Percentiles rank a stretch among this genome's conserved stretches.
phyloP scores from a whole-genome alignment of 2,329 filamentous ascomycete species.

The Colletotrichum liriopes region DNA sequence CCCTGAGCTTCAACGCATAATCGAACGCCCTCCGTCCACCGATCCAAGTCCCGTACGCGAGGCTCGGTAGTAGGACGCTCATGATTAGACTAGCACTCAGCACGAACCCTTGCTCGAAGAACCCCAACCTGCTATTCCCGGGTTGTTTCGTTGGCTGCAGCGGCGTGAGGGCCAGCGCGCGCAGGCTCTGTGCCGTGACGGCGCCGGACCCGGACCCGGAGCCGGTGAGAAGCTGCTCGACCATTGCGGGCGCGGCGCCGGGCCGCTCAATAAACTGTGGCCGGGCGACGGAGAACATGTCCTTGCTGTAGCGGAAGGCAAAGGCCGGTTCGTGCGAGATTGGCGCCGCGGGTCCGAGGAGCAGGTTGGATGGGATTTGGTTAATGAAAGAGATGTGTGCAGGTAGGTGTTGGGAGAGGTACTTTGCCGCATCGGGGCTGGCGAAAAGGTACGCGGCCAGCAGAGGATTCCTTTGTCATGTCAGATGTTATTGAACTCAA shows the following conservation, averaged over 20 bases:
- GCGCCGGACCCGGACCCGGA: background rate
- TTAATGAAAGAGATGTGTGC: constrained; percentile 69
- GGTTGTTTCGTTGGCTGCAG: constrained; percentile 32
- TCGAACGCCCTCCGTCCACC: constrained; percentile 35
- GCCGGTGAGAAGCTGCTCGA: constrained; percentile 34
- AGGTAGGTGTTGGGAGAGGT: constrained; percentile 70
- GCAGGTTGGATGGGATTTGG: constrained; percentile 68
- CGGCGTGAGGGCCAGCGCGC: constrained; percentile 21
- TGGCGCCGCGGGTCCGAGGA: constrained; percentile 49
- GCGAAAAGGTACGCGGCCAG: constrained; percentile 69
- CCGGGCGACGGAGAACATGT: constrained; percentile 37
- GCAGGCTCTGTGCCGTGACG: constrained; percentile 18
- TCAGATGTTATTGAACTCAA: background rate
- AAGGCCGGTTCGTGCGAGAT: constrained; percentile 22
- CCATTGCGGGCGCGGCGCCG: constrained; percentile 11
- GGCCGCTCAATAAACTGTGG: constrained; percentile 34
- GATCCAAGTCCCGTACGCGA: constrained; percentile 40
- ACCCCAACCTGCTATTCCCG: constrained; percentile 34
- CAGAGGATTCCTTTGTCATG: constrained; percentile 46
- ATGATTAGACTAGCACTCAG: constrained; percentile 36
- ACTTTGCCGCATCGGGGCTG: constrained; percentile 66
- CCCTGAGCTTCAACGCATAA: constrained; percentile 29
- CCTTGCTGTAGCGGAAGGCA: constrained; percentile 32
- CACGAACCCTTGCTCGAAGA: constrained; percentile 35
- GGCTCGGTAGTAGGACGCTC: constrained; percentile 31